Evolutionary conservation across 352 stramenopile genomes (phyloP), one percentile per base, ranked within the genome.

Genomic region (Ophiocytium majus): DNA sequence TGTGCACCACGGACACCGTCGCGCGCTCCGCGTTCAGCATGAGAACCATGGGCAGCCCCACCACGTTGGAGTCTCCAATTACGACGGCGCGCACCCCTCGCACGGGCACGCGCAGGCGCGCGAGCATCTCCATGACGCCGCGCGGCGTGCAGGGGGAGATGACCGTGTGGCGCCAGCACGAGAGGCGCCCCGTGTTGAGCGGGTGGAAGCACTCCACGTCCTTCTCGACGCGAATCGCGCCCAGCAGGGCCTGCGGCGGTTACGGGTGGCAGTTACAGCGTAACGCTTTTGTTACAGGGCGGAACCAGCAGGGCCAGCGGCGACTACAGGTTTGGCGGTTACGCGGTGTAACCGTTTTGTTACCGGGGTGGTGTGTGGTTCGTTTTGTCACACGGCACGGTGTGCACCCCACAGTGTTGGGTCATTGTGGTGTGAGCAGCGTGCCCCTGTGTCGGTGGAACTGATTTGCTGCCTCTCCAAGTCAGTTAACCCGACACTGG

Each of bases 161-260:
- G 79, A 95, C 89, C 89, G 93, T 94, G 83, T 92, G 92, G 82
- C 94, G 96, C 87, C 92, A 94, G 86, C 93, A 92, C 37, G 89
- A 92, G 90, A 94, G 90, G 94, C 63, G 93, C 91, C 96, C 97
- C 5, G 97, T 94, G 92, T 99, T 99, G 81, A 97, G 92, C 63
- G 97, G 95, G 87, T 99, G 95, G 63, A 99, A 93, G 0, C 97
- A 97, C 89, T 99, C 97, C 57, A 99, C 97, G 90, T 99, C 97
- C 89, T 99, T 99, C 34, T 91, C 84, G 0, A 90, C 91, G 50
- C 63, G 63, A 31, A 99, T 98, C 1, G 91, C 89, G 79, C 97
- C 91, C 63, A 99, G 95, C 49, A 99, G 96, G 57, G 84, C 86
- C 82, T 95, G 91, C 32, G 66, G n/a, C n/a, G n/a, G n/a, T n/a